Percentiles rank a stretch among this genome's conserved stretches.
Evolutionary conservation across 208 protist genomes (phyloP).

Genomic region (Jaenimonas drosophilae): DNA sequence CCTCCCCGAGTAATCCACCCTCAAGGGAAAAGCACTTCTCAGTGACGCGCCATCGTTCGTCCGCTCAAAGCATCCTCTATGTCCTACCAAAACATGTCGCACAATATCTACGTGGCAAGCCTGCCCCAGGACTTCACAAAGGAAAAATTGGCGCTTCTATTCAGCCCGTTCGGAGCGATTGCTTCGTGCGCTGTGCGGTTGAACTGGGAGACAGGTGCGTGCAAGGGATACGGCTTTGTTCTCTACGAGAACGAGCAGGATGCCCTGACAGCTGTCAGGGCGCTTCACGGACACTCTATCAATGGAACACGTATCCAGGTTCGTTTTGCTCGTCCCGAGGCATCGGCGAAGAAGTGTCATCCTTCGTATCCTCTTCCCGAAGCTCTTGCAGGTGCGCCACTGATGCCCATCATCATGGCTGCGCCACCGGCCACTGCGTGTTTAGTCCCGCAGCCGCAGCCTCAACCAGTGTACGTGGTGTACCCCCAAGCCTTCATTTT

Average conservation of each 20-base stretch:
- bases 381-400: too few relatives aligned
- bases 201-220: conserved; percentile 29
- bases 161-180: conserved; percentile 45
- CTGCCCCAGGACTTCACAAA: conserved; percentile 65
- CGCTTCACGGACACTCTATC: conserved; percentile 27
- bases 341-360: neutral
- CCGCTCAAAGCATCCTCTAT: conserved; percentile 1
- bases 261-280: conserved; percentile 31
- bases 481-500: too few relatives aligned
- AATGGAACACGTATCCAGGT: conserved; percentile 55
- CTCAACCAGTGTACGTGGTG: too few relatives aligned
- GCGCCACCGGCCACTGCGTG: too few relatives aligned
- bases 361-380: too few relatives aligned
- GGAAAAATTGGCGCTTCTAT: conserved; percentile 51
- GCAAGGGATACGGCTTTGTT: conserved; percentile 78
- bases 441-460: too few relatives aligned
- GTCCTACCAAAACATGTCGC: neutral
- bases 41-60: too few relatives aligned
- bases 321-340: conserved; percentile 13
- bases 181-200: conserved; percentile 58
- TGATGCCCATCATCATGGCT: too few relatives aligned
- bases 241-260: conserved; percentile 31
- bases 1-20: conserved; percentile 30
- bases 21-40: conserved; percentile 8
- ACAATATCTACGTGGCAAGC: conserved; percentile 78